Base-by-base conservation (phyloP, 140 eudicot genomes). In the Bidens hawaiensis region DNA sequence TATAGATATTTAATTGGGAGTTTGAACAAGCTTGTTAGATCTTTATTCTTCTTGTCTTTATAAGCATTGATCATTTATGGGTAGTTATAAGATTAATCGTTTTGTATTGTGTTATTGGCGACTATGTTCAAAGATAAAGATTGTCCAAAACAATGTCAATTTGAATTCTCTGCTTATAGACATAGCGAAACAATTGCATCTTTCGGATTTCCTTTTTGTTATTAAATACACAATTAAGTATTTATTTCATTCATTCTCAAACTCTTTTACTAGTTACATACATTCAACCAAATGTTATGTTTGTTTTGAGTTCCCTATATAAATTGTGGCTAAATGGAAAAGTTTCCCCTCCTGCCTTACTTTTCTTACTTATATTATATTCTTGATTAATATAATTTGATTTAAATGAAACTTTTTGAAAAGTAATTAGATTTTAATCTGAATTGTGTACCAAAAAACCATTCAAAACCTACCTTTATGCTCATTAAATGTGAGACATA, bases 401-500 rank as follows among this genome's bases (percentile, higher is more conserved):
- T 52, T 52, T 4, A 10, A 38, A 38, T 11, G 2, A 0, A 12
- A 8, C 14, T 52, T 23, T n/a, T 25, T 51, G 12, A 21, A 22
- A 22, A 21, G 11, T 2, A 47, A 0, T 47, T 47, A 47, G 10
- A 22, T 19, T 54, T 30, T 64, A 45, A 47, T 13, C 21, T 41
- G 74, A 67, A 50, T 74, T 66, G 16, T 66, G 56, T 59, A 58
- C 64, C 69, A 59, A 63, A 49, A 27, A 43, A 64, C 74, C 33
- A 74, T 74, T 60, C 74, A 50, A 47, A 41, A 28, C 79, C 75
- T 59, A 52, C 63, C 69, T 67, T 67, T 74, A 67, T 67, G 79
- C 57, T 67, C 64, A 67, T 38, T 66, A 74, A 74, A 74, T 74
- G 74, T 74, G 79, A 74, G 79, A 67, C 79, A 74, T 27, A 11